Percentiles rank a stretch among this genome's conserved stretches.
Conservation (phyloP, 2,329 filamentous ascomycete genomes). For the Alternaria brassicicola region DNA sequence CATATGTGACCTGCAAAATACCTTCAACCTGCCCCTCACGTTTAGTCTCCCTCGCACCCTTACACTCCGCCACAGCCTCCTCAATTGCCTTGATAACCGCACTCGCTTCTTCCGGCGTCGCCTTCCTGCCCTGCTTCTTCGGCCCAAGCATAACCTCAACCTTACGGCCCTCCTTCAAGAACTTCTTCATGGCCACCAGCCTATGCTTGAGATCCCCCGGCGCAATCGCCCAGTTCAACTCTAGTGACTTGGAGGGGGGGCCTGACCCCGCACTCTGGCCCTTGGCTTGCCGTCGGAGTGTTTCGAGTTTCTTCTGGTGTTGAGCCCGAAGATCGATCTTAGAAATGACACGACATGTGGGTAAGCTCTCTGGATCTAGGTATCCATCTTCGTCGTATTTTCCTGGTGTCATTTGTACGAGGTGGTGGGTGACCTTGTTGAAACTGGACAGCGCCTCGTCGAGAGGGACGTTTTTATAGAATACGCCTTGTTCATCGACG, state of each 20-base stretch:
- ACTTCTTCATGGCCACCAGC: conserved; percentile 61
- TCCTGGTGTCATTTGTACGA: conserved; percentile 56
- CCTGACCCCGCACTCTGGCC: conserved; percentile 24
- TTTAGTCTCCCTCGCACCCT: conserved; percentile 35
- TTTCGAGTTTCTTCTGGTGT: conserved; percentile 54
- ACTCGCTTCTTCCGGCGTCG: conserved; percentile 63
- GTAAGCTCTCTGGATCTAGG: conserved; percentile 52
- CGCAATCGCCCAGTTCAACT: conserved; percentile 88
- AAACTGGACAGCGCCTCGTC: conserved; percentile 52
- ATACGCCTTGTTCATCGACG: conserved; percentile 50
- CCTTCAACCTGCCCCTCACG: conserved; percentile 38
- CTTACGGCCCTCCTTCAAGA: conserved; percentile 74
- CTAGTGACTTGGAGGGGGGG: conserved; percentile 71
- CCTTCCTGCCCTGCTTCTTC: conserved; percentile 67
- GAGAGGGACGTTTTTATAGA: conserved; percentile 41
- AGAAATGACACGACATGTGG: conserved; percentile 74
- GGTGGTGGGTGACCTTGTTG: conserved; percentile 57
- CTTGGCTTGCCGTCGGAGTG: conserved; percentile 51
- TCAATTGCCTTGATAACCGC: conserved; percentile 61
- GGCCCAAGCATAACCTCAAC: conserved; percentile 76
- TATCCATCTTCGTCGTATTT: conserved; percentile 27
- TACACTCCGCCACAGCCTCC: conserved; percentile 50
- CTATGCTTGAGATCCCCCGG: conserved; percentile 72
- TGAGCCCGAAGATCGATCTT: conserved; percentile 58
- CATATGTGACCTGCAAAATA: conserved; percentile 41